Evolutionary conservation across 1,284 basidiomycete species (phyloP).

Genomic region (Naganishia sp.): DNA sequence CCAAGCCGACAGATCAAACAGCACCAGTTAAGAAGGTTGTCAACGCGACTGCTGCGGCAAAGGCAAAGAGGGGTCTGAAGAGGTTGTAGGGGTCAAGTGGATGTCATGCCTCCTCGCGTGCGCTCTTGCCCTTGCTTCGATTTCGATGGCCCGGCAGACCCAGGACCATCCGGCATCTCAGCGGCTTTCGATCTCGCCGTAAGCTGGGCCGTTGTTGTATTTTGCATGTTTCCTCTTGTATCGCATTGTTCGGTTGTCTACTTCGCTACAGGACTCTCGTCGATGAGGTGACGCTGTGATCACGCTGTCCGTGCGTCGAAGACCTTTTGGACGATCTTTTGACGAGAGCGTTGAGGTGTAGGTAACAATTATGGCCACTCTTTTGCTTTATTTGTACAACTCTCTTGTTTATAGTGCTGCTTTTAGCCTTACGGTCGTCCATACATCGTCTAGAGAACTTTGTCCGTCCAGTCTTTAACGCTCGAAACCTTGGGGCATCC

Average conservation of each 20-base stretch:
- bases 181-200: too few relatives aligned
- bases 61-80: slow-evolving; percentile 50
- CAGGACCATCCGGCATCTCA: too few relatives aligned
- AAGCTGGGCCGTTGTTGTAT: background rate
- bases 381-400: background rate
- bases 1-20: background rate
- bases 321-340: too few relatives aligned
- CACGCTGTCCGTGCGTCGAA: too few relatives aligned
- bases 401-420: too few relatives aligned
- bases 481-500: slow-evolving; percentile 60
- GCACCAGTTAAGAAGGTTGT: slow-evolving; percentile 23
- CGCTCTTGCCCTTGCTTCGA: too few relatives aligned
- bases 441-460: slow-evolving; percentile 35
- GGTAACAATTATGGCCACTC: too few relatives aligned
- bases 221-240: background rate
- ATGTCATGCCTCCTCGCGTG: background rate
- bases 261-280: too few relatives aligned
- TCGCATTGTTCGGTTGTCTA: background rate
- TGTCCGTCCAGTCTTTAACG: slow-evolving; percentile 60
- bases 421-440: too few relatives aligned
- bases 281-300: too few relatives aligned
- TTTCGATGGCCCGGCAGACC: too few relatives aligned
- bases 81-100: slow-evolving; percentile 38
- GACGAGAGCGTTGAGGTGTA: too few relatives aligned
- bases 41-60: slow-evolving; percentile 33